These are phyloP conservation scores for Phoma sp. DNA, from an alignment of 2,329 filamentous ascomycete genomes.

Conservation along the genomic window DNA sequence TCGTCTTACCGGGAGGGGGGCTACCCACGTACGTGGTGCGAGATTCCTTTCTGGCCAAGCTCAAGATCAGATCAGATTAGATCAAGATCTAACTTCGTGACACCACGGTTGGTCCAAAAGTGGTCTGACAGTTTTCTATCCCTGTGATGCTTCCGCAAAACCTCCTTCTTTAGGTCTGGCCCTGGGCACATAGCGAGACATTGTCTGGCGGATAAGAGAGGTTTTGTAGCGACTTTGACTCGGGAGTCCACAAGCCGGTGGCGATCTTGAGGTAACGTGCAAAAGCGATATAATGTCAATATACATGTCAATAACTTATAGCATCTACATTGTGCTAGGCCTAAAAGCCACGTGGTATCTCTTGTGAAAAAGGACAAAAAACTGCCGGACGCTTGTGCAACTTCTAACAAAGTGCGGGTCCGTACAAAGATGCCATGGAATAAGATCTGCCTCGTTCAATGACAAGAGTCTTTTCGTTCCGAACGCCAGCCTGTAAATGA, in stretches of 20 bases:
- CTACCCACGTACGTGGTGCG: background rate
- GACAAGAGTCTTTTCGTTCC: constrained; percentile 17
- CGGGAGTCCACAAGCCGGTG: background rate
- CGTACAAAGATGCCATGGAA: constrained; percentile 30
- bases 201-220: background rate
- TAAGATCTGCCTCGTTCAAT: constrained; percentile 17
- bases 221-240: background rate
- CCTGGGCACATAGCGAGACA: background rate
- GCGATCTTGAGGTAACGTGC: background rate
- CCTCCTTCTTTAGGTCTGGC: background rate
- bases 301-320: constrained; percentile 17
- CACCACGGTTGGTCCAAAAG: constrained; percentile 2
- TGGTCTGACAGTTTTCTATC: constrained; percentile 11
- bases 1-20: background rate
- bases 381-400: constrained; percentile 28
- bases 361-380: constrained; percentile 23
- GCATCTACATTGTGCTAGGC: constrained; percentile 27
- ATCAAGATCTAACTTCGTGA: constrained; percentile 8
- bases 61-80: too few species aligned
- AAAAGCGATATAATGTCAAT: background rate
- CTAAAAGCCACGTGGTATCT: constrained; percentile 37
- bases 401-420: constrained; percentile 41
- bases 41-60: background rate
- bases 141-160: constrained; percentile 5
- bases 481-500: constrained; percentile 31